Base-by-base conservation (phyloP, 371 early-diverging fungal genomes). In the Capillidium heterosporum region DNA sequence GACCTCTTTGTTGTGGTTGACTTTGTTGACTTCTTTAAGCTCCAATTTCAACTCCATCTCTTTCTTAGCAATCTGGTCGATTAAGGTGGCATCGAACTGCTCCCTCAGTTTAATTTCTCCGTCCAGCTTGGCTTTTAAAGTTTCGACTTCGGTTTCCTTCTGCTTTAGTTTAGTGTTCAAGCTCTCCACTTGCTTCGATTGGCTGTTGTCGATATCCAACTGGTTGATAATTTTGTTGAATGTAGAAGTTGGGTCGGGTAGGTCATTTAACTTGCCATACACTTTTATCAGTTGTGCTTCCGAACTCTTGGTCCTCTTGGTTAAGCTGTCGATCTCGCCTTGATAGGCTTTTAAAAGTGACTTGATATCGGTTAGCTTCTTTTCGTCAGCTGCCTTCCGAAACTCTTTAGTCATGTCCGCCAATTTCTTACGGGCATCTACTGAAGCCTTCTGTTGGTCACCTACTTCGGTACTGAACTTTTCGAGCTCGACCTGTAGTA, bases 351-450 rank as follows among this genome's bases (percentile, higher is more conserved):
- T 87, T 17, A 87, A 68, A 10, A 89, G 67, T 2, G 62, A 42
- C 64, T 85, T 85, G 62, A 88, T 72, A 48, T 85, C 75, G 31
- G 71, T 69, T 28, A 85, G 63, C 68, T 88, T 88, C 43, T 84
- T 78, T 39, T 82, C 82, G 63, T 85, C 85, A 0, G 84, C 70
- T 21, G 79, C 65, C 65, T 82, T 85, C 64, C 78, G 79, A 60
- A 90, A 90, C 26, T 84, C 90, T 83, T 56, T 24, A 43, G 94
- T 93, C 61, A 82, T 75, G 56, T 91, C 91, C 8, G 94, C 88
- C 1, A 93, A 72, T 56, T 75, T 76, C 65, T 89, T 91, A 58
- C 93, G 73, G 24, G 74, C 73, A 43, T 78, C 72, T 1, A 82
- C 61, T 0, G 76, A 71, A 60, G 78, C 78, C 61, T 82, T 84